Evolutionary conservation across 108 stramenopile genomes (phyloP).

Genomic region (Skeletonema costatum): DNA sequence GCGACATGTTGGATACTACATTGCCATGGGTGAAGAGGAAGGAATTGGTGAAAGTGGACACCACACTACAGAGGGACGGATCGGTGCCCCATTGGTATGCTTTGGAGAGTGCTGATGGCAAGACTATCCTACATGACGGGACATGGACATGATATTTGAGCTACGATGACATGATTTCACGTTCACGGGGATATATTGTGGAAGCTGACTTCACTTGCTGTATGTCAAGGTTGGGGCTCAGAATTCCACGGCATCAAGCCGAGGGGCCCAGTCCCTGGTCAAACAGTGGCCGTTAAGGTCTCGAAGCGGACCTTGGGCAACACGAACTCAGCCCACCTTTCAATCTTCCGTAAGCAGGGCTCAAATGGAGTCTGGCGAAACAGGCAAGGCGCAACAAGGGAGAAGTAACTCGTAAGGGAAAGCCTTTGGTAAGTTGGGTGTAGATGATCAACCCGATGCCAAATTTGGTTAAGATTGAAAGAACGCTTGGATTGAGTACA

Average conservation of each 20-base stretch:
- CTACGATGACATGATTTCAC: slow-evolving; percentile 29
- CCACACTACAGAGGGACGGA: not conserved
- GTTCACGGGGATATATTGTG: slow-evolving; percentile 7
- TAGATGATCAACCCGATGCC: not conserved
- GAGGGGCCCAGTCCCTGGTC: slow-evolving; percentile 14
- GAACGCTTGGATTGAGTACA: slow-evolving; percentile 14
- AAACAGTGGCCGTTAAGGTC: slow-evolving; percentile 35
- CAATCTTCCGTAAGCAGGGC: slow-evolving; percentile 8
- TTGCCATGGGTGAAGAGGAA: slow-evolving; percentile 20
- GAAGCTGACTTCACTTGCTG: slow-evolving; percentile 15
- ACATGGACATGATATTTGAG: slow-evolving; percentile 24
- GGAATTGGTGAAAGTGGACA: not conserved
- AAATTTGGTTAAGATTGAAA: slow-evolving; percentile 40
- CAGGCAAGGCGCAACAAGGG: not conserved
- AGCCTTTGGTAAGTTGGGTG: slow-evolving; percentile 1
- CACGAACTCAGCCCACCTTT: slow-evolving; percentile 9
- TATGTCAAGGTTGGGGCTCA: slow-evolving; percentile 12
- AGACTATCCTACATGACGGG: slow-evolving; percentile 34
- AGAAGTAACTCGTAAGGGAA: too few relatives aligned
- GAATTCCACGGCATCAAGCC: not conserved
- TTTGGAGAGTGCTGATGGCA: not conserved
- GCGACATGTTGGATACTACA: slow-evolving; percentile 26
- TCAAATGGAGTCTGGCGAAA: slow-evolving; percentile 3
- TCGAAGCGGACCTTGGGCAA: slow-evolving; percentile 19
- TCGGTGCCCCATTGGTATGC: slow-evolving; percentile 13